Conservation (phyloP, 352 stramenopile species). For the Globisporangium viniferum region DNA sequence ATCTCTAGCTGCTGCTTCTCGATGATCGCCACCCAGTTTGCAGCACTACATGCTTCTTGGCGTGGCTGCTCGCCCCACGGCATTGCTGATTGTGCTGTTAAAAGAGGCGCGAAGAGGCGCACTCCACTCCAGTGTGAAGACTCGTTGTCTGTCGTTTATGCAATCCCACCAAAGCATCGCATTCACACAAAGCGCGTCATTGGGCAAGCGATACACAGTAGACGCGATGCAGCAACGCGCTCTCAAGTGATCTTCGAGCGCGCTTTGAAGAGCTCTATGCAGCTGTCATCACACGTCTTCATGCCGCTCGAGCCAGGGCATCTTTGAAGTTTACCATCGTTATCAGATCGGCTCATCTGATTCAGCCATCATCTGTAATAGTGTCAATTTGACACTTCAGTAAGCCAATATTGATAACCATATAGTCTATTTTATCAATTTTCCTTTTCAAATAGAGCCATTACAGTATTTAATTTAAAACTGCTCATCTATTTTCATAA, state of each 20-base stretch:
- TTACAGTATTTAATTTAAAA: neutral
- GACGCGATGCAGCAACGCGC: neutral
- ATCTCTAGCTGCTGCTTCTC: slow-evolving; percentile 52
- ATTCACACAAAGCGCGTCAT: neutral
- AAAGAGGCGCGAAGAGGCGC: neutral
- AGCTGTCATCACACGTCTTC: neutral
- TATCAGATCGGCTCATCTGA: too few species aligned
- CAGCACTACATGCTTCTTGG: neutral
- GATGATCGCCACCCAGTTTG: slow-evolving; percentile 38
- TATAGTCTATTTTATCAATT: too few species aligned
- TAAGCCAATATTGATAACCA: too few species aligned
- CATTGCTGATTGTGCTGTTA: neutral
- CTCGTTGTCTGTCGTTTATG: neutral
- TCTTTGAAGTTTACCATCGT: too few species aligned
- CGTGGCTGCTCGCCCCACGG: neutral
- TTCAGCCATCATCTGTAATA: too few species aligned
- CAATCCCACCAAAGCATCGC: neutral
- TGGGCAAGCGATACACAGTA: neutral
- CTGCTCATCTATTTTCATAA: neutral
- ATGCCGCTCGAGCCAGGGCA: neutral
- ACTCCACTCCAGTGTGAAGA: too few species aligned
- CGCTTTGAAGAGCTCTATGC: neutral
- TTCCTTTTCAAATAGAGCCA: too few species aligned
- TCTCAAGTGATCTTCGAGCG: neutral
- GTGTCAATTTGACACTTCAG: too few species aligned